These are phyloP conservation scores for Pseudogymnoascus destructans DNA, from an alignment of 2,329 filamentous ascomycete genomes.

Conservation along the genomic window DNA sequence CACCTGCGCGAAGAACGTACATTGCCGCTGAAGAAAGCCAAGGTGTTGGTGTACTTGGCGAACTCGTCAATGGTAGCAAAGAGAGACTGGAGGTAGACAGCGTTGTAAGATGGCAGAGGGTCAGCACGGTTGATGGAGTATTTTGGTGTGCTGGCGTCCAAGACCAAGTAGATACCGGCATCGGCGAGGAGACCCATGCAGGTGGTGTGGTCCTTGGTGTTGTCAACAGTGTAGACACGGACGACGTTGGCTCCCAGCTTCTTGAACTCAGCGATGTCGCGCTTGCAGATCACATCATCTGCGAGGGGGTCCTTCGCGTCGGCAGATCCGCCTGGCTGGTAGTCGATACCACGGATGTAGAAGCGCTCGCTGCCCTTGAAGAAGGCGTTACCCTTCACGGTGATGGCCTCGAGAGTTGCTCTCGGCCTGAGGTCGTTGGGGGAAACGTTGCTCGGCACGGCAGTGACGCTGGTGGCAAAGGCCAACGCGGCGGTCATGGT, in stretches of 20 bases:
- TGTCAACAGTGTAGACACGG: constrained; percentile 88
- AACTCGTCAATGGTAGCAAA: constrained; percentile 70
- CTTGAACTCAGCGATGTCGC: constrained; percentile 71
- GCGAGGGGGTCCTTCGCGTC: constrained; percentile 66
- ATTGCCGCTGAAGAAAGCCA: constrained; percentile 98
- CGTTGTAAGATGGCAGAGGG: constrained; percentile 56
- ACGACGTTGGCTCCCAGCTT: constrained; percentile 82
- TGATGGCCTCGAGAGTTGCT: background rate
- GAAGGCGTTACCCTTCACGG: constrained; percentile 4
- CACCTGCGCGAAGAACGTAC: background rate
- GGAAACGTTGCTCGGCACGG: background rate
- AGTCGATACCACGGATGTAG: constrained; percentile 89
- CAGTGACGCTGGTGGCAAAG: background rate
- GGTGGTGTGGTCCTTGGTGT: constrained; percentile 60
- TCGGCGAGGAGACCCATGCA: constrained; percentile 78
- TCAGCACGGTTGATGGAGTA: constrained; percentile 74
- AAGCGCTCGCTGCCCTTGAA: constrained; percentile 32
- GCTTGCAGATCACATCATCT: constrained; percentile 56
- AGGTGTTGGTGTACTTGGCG: constrained; percentile 72
- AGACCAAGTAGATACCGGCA: constrained; percentile 88
- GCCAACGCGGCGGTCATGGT: constrained; percentile 1
- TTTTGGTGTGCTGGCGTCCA: constrained; percentile 72
- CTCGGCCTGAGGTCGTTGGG: background rate
- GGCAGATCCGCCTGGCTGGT: constrained; percentile 63
- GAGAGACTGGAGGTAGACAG: constrained; percentile 67